These are phyloP conservation scores for Mycena pura DNA, from an alignment of 768 basidiomycete species.

Conservation along the genomic window DNA sequence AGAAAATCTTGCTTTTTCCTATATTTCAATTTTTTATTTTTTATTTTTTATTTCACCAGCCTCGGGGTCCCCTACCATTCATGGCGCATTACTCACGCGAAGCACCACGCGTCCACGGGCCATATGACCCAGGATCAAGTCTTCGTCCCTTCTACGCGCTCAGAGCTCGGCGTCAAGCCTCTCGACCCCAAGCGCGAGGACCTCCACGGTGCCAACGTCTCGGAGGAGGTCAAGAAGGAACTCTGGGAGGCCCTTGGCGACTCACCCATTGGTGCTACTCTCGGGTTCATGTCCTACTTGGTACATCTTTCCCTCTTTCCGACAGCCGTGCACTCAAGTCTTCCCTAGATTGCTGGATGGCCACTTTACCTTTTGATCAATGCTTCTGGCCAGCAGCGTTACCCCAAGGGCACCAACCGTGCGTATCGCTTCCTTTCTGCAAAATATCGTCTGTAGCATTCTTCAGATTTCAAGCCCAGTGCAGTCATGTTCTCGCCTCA, in stretches of 20 bases:
- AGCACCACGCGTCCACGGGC: slow-evolving; percentile 94
- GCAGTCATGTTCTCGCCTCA: slow-evolving; percentile 86
- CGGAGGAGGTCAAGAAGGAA: slow-evolving; percentile 72
- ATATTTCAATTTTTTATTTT: neutral
- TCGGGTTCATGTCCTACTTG: slow-evolving; percentile 62
- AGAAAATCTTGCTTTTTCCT: too few relatives aligned
- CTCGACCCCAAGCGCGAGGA: slow-evolving; percentile 76
- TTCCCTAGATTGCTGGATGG: slow-evolving; percentile 77
- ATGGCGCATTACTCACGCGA: slow-evolving; percentile 63
- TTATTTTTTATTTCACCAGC: too few relatives aligned
- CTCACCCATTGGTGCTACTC: slow-evolving; percentile 77
- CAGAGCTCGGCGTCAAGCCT: slow-evolving; percentile 66
- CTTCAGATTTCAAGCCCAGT: slow-evolving; percentile 73
- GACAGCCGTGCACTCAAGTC: neutral
- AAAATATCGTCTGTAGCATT: neutral
- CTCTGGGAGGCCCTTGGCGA: slow-evolving; percentile 90
- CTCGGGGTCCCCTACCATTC: neutral
- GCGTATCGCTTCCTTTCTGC: slow-evolving; percentile 35
- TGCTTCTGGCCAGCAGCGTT: slow-evolving; percentile 83
- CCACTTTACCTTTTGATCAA: slow-evolving; percentile 83
- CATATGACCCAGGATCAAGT: slow-evolving; percentile 97
- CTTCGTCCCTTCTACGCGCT: slow-evolving; percentile 91
- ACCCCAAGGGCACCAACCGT: slow-evolving; percentile 85
- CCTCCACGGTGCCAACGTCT: slow-evolving; percentile 65
- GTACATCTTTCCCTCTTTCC: slow-evolving; percentile 43